Percentiles rank a stretch among this genome's conserved stretches.
phyloP scores from a whole-genome alignment of 2,329 filamentous ascomycete species.

The Plenodomus biglobosus region DNA sequence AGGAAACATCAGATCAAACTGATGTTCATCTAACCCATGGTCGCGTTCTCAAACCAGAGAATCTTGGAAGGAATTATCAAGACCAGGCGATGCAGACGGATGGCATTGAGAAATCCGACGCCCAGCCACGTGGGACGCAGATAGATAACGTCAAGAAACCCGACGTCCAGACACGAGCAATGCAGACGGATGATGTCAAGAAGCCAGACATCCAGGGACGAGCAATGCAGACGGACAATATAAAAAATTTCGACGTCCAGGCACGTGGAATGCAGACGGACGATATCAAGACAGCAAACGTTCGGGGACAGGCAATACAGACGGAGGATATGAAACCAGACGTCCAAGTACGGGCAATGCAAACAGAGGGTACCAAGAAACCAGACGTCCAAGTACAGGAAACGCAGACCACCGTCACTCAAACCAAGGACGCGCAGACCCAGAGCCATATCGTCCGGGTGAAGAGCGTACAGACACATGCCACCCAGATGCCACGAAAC shows the following conservation, averaged over 20 bases:
- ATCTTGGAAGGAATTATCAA: background rate
- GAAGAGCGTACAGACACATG: background rate
- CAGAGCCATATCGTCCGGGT: background rate
- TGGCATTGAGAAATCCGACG: background rate
- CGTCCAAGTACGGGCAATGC: too few relatives aligned
- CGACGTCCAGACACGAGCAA: too few relatives aligned
- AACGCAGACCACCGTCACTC: background rate
- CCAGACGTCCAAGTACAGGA: background rate
- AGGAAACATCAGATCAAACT: background rate
- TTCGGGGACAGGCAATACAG: too few relatives aligned
- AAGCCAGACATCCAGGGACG: background rate
- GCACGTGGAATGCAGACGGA: background rate
- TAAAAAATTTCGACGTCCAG: background rate
- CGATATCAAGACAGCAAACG: too few relatives aligned
- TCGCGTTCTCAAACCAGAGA: background rate
- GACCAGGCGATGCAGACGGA: background rate
- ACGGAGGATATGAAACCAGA: too few relatives aligned
- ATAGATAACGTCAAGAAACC: too few relatives aligned
- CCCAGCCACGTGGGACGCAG: too few relatives aligned
- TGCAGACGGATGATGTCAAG: background rate
- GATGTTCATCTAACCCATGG: background rate
- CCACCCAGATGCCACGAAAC: background rate
- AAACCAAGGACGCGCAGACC: background rate
- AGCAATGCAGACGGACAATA: background rate
- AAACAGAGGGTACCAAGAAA: background rate